Percentiles rank a stretch among this genome's conserved stretches.
These are phyloP conservation scores for Blastobotrys elegans DNA, from an alignment of 1,139 yeast genomes.

Conservation along the genomic window DNA sequence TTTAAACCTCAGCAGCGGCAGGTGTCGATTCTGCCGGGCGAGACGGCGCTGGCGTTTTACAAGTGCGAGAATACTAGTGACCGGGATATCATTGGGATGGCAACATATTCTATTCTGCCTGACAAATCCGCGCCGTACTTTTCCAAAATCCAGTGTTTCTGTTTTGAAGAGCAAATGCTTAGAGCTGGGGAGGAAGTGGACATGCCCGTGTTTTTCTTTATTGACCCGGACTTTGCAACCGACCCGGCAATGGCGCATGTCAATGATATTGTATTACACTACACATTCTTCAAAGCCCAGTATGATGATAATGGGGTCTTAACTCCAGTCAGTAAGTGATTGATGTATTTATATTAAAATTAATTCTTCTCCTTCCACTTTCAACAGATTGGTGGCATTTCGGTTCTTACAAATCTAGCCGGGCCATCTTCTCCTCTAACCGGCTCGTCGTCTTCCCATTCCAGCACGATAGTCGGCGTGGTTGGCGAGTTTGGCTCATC, in stretches of 20 bases:
- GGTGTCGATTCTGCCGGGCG: conserved; percentile 93
- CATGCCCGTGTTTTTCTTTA: conserved; percentile 97
- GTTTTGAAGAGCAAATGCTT: conserved; percentile 93
- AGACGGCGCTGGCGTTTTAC: conserved; percentile 94
- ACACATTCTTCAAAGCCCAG: conserved; percentile 70
- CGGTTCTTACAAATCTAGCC: conserved; percentile 19
- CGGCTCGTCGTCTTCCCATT: conserved; percentile 31
- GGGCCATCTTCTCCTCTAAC: conserved; percentile 15
- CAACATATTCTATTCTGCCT: conserved; percentile 93
- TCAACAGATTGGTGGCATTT: conserved; percentile 21
- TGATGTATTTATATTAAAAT: too few species aligned
- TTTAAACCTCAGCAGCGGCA: conserved; percentile 93
- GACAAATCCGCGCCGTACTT: conserved; percentile 95
- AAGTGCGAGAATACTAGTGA: conserved; percentile 82
- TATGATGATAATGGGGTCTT: conserved; percentile 31
- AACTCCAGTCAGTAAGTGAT: conserved; percentile 20
- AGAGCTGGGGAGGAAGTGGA: conserved; percentile 97
- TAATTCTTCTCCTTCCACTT: too few species aligned
- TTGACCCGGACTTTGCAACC: conserved; percentile 94
- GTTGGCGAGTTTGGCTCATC: conserved; percentile 7
- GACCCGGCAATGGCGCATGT: conserved; percentile 92
- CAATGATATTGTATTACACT: conserved; percentile 85
- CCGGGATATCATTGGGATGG: conserved; percentile 96
- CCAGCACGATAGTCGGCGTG: conserved; percentile 29
- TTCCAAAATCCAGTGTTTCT: conserved; percentile 94